Conservation (phyloP, 177 flowering plant species). For the Telopea speciosissima region DNA sequence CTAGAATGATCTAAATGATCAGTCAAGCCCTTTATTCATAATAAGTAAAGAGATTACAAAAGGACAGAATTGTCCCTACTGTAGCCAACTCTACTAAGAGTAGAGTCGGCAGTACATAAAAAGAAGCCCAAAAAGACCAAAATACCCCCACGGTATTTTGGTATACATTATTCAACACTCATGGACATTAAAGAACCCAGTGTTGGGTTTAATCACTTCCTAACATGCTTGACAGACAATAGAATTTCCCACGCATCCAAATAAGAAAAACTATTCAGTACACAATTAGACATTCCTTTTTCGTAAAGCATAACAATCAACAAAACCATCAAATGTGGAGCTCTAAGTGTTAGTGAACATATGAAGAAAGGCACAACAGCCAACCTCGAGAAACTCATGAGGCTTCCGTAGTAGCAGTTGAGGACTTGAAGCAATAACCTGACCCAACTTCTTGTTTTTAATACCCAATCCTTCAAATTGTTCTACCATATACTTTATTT, state of each 20-base stretch:
- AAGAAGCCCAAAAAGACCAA: too few species aligned
- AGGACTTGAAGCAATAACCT: conserved; percentile 68
- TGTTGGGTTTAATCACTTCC: background rate
- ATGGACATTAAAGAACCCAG: background rate
- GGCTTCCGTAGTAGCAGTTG: conserved; percentile 69
- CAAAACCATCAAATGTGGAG: background rate
- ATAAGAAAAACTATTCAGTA: background rate
- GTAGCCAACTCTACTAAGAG: too few species aligned
- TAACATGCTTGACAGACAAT: background rate
- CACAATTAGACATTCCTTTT: background rate
- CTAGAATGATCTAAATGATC: too few species aligned
- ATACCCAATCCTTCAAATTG: conserved; percentile 48
- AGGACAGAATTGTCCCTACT: too few species aligned
- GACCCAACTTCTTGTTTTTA: conserved; percentile 50
- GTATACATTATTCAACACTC: too few species aligned
- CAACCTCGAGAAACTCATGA: conserved; percentile 61
- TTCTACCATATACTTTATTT: conserved; percentile 58
- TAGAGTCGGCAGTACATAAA: too few species aligned
- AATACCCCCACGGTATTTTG: too few species aligned
- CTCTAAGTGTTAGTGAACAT: background rate
- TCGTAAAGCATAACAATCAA: background rate
- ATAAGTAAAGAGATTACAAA: too few species aligned
- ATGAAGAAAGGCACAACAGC: conserved; percentile 3
- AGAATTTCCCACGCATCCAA: background rate
- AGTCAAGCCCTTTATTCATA: too few species aligned